A percentile compares a stretch with the other conserved stretches of the same genome.
Conservation (phyloP, 1,284 basidiomycete species). For the Fomitopsis palustris region DNA sequence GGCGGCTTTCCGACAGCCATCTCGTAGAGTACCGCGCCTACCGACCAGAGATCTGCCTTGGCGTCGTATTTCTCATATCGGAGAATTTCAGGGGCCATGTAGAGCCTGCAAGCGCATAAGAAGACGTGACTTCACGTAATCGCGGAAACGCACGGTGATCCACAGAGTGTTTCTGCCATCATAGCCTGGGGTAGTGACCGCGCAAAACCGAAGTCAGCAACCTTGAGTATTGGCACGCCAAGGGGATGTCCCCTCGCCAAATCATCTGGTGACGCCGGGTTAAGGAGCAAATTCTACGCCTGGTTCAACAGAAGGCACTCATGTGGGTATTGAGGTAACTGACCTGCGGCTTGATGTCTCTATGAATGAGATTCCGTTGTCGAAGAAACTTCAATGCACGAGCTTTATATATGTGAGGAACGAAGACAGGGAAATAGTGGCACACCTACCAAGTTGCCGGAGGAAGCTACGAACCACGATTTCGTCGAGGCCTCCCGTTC, state of each 20-base stretch:
- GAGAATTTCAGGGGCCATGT: constrained; percentile 99
- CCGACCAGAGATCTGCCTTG: constrained; percentile 97
- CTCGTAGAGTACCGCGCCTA: constrained; percentile 95
- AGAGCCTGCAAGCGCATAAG: constrained; percentile 52
- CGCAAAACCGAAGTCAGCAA: constrained; percentile 98
- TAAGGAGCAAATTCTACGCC: constrained; percentile 86
- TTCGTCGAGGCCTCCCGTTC: constrained; percentile 88
- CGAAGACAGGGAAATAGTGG: not conserved
- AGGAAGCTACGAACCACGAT: constrained; percentile 91
- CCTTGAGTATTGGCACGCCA: constrained; percentile 92
- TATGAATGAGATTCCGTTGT: constrained; percentile 87
- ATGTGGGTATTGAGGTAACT: constrained; percentile 8
- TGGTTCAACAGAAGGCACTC: not conserved
- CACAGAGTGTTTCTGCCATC: constrained; percentile 97
- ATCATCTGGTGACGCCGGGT: constrained; percentile 78
- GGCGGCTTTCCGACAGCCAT: constrained; percentile 93
- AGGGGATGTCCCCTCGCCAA: constrained; percentile 83
- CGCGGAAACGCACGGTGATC: constrained; percentile 75
- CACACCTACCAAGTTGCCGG: constrained; percentile 77
- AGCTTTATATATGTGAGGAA: constrained; percentile 41
- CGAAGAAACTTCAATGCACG: constrained; percentile 92
- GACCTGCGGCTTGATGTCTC: constrained; percentile 97
- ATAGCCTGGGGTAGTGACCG: constrained; percentile 87
- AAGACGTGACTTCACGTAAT: not conserved
- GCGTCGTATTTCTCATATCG: constrained; percentile 98